Base-by-base conservation (phyloP, 2,329 filamentous ascomycete species). In the Cercospora berteroae region DNA sequence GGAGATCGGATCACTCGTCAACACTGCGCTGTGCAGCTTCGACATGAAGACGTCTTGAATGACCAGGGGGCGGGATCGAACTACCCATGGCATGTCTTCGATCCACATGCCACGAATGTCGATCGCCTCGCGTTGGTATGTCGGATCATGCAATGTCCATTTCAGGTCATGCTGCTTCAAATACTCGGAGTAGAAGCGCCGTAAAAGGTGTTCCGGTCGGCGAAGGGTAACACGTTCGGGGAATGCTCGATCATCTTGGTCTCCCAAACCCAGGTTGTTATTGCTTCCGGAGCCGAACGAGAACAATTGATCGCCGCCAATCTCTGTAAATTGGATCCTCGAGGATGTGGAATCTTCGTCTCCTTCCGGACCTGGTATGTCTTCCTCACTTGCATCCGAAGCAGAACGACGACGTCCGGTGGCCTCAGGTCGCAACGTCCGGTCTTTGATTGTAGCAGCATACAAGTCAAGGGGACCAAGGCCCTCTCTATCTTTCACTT, bases 201-300 rank as follows among this genome's bases (percentile, higher is more conserved):
- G 86, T 13, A 97, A 79, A 1, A 98, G 83, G 75, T 92, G 88
- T 25, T 92, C 89, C 0, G 95, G 93, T 16, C 94, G 88, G 64
- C 88, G 87, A 36, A 98, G 79, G 33, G 85, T 82, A 10, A 97
- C 88, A 9, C 93, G 90, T 77, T 98, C 95, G 0, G 95, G 95
- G 74, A 90, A 96, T 71, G 98, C 94, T 3, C 95, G 89, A 76
- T 99, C 94, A 77, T 97, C 93, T 74, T 96, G 90, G 76, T 99
- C 94, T n/a, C 94, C 94, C 68, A 98, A 90, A 1, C 95, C 95
- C 23, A 99, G 86, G 0, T 92, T 95, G 9, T 96, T 81, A 73
- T 99, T 99, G 76, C 95, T 96, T 80, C 97, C 99, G 80, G 94
- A 98, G 60, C 95, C 95, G 79, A 98, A 97, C 0, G 93, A 90